Evolutionary conservation across 352 stramenopile genomes (phyloP).

Genomic region (Peronosclerospora sorghi): DNA sequence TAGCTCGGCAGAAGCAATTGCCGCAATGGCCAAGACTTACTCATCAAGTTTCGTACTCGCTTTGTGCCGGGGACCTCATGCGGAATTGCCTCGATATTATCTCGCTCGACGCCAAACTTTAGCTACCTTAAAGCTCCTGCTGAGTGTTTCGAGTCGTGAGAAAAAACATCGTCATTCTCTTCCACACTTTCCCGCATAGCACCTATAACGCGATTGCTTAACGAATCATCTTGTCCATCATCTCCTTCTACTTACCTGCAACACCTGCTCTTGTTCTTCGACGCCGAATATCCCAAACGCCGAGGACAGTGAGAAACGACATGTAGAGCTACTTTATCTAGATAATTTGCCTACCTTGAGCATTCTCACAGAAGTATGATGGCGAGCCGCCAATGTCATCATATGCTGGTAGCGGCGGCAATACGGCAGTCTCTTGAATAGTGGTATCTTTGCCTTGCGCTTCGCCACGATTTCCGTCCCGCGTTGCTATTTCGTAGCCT

Average conservation of each 20-base stretch:
- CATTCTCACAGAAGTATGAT: slow-evolving; percentile 61
- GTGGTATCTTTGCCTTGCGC: not conserved
- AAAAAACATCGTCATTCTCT: slow-evolving; percentile 13
- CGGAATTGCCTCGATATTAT: no score
- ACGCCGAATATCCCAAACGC: not conserved
- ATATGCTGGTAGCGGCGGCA: slow-evolving; percentile 70
- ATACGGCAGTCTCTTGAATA: slow-evolving; percentile 11
- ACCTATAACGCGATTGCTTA: slow-evolving; percentile 8
- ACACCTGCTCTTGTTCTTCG: slow-evolving; percentile 1
- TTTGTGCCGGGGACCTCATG: no score
- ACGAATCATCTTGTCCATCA: slow-evolving; percentile 11
- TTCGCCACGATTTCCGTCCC: not conserved
- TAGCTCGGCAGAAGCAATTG: no score
- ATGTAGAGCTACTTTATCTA: no score
- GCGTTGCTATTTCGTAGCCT: not conserved
- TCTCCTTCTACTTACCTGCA: slow-evolving; percentile 20
- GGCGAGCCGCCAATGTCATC: slow-evolving; percentile 69
- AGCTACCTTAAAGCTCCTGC: no score
- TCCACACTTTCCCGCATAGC: slow-evolving; percentile 20
- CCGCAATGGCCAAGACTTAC: no score
- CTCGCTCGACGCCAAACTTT: no score
- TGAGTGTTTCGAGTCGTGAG: no score
- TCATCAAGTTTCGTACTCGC: no score
- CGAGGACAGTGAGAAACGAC: slow-evolving; percentile 8
- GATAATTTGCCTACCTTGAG: slow-evolving; percentile 32